Evolutionary conservation across 140 eudicot species (phyloP).

Genomic region (Erigeron philadelphicus): DNA sequence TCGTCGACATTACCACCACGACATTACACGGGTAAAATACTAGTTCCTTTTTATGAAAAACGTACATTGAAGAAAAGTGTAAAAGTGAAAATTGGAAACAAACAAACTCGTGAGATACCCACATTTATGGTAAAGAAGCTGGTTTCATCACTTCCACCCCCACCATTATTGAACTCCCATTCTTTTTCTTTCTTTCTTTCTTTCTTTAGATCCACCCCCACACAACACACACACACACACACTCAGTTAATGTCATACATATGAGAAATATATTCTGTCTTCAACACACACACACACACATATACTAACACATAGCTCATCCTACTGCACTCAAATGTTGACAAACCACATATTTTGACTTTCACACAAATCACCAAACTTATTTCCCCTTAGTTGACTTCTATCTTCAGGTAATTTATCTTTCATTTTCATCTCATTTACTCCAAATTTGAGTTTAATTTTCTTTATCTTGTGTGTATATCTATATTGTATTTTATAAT

Average conservation of each 20-base stretch:
- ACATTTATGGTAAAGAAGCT: conserved; percentile 19
- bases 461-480: not conserved
- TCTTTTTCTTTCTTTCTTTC: conserved; percentile 2
- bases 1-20: too few species aligned
- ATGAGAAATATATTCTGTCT: conserved; percentile 12
- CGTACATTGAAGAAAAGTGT: too few species aligned
- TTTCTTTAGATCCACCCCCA: conserved; percentile 19
- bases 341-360: conserved; percentile 8
- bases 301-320: not conserved
- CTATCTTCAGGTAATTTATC: conserved; percentile 19
- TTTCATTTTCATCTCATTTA: not conserved
- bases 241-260: conserved; percentile 3
- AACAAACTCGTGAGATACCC: conserved; percentile 19
- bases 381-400: not conserved
- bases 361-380: not conserved
- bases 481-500: not conserved
- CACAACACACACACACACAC: conserved; percentile 4
- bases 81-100: not conserved
- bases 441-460: not conserved
- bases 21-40: too few species aligned
- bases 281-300: not conserved
- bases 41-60: too few species aligned
- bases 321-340: not conserved
- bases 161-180: conserved; percentile 24
- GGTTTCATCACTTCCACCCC: conserved; percentile 9